A percentile compares a stretch with the other conserved stretches of the same genome.
Evolutionary conservation across 1,284 basidiomycete genomes (phyloP).

Genomic region (Coniferiporia sulphurascens): DNA sequence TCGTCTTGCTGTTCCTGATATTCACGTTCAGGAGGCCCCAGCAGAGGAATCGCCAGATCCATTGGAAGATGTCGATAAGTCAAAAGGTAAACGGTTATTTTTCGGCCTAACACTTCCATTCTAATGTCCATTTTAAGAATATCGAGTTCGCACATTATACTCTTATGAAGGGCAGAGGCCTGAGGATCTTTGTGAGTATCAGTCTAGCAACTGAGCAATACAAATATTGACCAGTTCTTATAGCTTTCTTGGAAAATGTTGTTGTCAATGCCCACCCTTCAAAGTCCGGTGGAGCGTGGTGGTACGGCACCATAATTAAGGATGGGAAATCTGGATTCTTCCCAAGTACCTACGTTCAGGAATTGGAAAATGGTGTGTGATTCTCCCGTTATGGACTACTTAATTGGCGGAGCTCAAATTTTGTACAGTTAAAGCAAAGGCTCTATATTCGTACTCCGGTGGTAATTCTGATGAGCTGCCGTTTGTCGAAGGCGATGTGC

Average conservation of each 20-base stretch:
- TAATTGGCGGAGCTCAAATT: constrained; percentile 1
- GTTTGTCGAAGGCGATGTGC: constrained; percentile 72
- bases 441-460: constrained; percentile 75
- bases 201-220: background rate
- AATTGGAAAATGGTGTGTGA: constrained; percentile 54
- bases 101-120: constrained; percentile 2
- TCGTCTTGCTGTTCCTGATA: constrained; percentile 41
- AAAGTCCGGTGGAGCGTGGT: constrained; percentile 86
- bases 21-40: constrained; percentile 47
- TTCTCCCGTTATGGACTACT: constrained; percentile 23
- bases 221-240: constrained; percentile 1
- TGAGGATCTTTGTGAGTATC: constrained; percentile 75
- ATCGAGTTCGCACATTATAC: constrained; percentile 78
- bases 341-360: constrained; percentile 85
- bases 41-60: constrained; percentile 40
- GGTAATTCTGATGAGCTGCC: constrained; percentile 74
- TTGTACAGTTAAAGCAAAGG: constrained; percentile 57
- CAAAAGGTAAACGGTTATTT: constrained; percentile 41
- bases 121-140: constrained; percentile 36
- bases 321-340: constrained; percentile 80
- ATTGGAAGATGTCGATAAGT: constrained; percentile 77
- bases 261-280: constrained; percentile 81
- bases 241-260: constrained; percentile 81
- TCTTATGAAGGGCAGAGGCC: constrained; percentile 79
- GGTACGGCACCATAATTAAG: constrained; percentile 77